These are phyloP conservation scores for Blastobotrys peoriensis DNA, from an alignment of 805 yeast genomes.

Conservation along the genomic window DNA sequence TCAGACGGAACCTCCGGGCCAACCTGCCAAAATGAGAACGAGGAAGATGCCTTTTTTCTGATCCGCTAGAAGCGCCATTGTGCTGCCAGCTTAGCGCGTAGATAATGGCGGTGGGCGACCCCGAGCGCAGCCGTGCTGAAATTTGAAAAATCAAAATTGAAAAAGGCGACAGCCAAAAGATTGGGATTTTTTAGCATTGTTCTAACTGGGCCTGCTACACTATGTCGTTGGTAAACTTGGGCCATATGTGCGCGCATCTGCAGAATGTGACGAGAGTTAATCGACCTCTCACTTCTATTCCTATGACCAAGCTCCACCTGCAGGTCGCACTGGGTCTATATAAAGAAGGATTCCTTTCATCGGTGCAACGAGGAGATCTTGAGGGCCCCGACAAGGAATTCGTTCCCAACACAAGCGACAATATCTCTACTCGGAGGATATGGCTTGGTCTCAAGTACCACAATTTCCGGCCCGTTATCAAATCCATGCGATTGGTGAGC, in stretches of 20 bases:
- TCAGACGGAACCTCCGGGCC: too few species aligned
- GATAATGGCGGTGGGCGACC: too few species aligned
- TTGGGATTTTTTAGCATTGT: too few species aligned
- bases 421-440: constrained; percentile 74
- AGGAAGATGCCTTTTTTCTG: too few species aligned
- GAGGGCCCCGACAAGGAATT: constrained; percentile 67
- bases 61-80: too few species aligned
- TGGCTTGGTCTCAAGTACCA: constrained; percentile 93
- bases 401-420: constrained; percentile 73
- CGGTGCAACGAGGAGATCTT: constrained; percentile 78
- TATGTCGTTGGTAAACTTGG: constrained; percentile 84
- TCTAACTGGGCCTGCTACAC: constrained; percentile 2
- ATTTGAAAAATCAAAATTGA: too few species aligned
- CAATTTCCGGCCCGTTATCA: constrained; percentile 69
- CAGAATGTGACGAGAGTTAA: constrained; percentile 80
- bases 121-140: too few species aligned
- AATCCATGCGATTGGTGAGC: constrained; percentile 64
- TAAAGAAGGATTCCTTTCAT: constrained; percentile 82
- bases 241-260: constrained; percentile 79
- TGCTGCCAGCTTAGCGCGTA: too few species aligned
- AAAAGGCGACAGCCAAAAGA: too few species aligned
- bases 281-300: constrained; percentile 69
- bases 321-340: constrained; percentile 79
- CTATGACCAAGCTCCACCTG: constrained; percentile 75
- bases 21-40: too few species aligned